Evolutionary conservation across 2,329 filamentous ascomycete species (phyloP).

Genomic region (Periconia macrospinosa): DNA sequence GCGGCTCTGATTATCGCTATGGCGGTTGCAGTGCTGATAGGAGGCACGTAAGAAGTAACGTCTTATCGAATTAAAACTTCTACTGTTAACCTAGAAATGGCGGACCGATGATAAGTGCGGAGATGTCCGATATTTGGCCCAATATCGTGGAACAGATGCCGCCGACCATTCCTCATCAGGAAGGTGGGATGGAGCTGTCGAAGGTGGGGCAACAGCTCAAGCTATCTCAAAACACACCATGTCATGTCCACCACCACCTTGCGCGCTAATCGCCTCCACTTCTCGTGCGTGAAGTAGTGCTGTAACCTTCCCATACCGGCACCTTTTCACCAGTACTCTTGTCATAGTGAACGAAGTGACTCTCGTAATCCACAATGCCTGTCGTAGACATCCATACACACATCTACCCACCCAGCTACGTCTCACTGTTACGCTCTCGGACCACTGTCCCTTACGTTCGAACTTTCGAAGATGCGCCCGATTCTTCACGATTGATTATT

Average conservation of each 20-base stretch:
- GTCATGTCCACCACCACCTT: neutral
- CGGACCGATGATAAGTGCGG: neutral
- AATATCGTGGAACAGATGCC: neutral
- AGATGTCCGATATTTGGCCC: neutral
- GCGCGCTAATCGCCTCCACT: neutral
- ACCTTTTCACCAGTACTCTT: neutral
- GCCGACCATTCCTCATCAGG: slow-evolving; percentile 12
- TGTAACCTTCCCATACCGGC: neutral
- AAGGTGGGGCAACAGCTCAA: slow-evolving; percentile 19
- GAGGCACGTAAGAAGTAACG: neutral
- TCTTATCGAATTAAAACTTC: neutral
- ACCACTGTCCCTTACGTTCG: slow-evolving; percentile 71
- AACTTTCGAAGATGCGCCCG: slow-evolving; percentile 57
- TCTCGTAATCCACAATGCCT: slow-evolving; percentile 31
- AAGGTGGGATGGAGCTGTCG: slow-evolving; percentile 33
- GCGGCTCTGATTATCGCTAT: neutral
- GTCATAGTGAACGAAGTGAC: neutral
- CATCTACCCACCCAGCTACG: slow-evolving; percentile 63
- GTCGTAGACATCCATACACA: slow-evolving; percentile 66
- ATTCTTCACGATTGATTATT: slow-evolving; percentile 67
- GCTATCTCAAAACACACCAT: neutral
- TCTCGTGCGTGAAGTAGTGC: neutral
- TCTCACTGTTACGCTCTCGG: slow-evolving; percentile 59
- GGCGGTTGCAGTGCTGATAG: neutral
- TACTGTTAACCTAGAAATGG: neutral